Evolutionary conservation across 129 eudicot species (phyloP).

Genomic region (Sambucus nigra): DNA sequence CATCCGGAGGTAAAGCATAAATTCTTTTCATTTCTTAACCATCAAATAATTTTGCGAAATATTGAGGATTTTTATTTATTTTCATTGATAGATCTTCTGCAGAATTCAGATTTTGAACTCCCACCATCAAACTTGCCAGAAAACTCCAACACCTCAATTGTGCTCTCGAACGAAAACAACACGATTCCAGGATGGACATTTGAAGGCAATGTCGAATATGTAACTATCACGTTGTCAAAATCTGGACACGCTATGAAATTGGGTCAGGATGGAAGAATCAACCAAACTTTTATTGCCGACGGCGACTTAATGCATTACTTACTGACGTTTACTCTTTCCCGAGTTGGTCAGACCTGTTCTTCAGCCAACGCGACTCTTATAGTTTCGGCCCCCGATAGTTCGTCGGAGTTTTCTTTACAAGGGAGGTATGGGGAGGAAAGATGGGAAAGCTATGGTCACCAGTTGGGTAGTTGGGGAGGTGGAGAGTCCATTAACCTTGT

Average conservation of each 20-base stretch:
- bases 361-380: constrained; percentile 20
- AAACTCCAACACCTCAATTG: constrained; percentile 14
- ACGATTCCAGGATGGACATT: constrained; percentile 25
- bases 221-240: constrained; percentile 3
- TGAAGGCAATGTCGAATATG: constrained; percentile 19
- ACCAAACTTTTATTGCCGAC: constrained; percentile 19
- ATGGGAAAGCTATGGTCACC: constrained; percentile 22
- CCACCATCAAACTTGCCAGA: constrained; percentile 13
- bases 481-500: constrained; percentile 21
- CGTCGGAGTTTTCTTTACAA: constrained; percentile 5
- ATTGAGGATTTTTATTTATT: background rate
- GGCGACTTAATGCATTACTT: constrained; percentile 10
- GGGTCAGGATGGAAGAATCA: constrained; percentile 26
- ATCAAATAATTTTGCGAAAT: background rate
- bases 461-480: constrained; percentile 21
- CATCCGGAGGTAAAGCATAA: constrained; percentile 8
- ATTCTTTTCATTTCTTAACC: background rate
- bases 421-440: constrained; percentile 12
- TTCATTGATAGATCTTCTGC: constrained; percentile 12
- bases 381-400: constrained; percentile 27
- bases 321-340: constrained; percentile 17
- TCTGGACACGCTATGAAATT: constrained; percentile 25
- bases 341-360: constrained; percentile 13
- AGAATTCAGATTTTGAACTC: constrained; percentile 28
- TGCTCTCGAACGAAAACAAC: constrained; percentile 15